Evolutionary conservation across 2,329 filamentous ascomycete species (phyloP), one percentile per base, ranked within the genome.

Genomic region (Onygenales sp.): DNA sequence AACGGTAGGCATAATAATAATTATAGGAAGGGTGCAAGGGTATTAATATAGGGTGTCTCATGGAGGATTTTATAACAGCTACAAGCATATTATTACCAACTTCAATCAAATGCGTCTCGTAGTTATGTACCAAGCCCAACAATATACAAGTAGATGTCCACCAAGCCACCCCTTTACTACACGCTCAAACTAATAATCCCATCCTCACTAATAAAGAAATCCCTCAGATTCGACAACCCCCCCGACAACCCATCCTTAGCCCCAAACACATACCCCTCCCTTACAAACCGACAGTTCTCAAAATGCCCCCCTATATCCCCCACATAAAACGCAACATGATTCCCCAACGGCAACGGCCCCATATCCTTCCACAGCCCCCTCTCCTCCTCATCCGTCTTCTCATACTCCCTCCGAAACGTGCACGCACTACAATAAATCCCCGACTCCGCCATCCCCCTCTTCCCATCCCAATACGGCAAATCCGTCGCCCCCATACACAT

Each of bases 381-480:
- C 14, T n/a, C 9, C 6, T 44, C 11, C 9, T 39, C 32, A 39
- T 39, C 8, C 10, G 13, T 4, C 31, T 43, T 31, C n/a, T 52
- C 34, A 36, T 21, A 39, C n/a, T 43, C 31, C 14, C 9, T 47
- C 34, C 32, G 36, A 39, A 45, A 33, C n/a, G 27, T n/a, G 21
- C 50, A 52, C 13, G 50, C 40, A 32, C 42, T 40, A 36, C 50
- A 52, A 40, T 52, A 52, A 4, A 52, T 43, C 2, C 42, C 50
- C 6, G 32, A 52, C 50, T 52, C 42, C 6, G 42, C 32, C 21
- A 33, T 52, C 34, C 39, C 14, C 42, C 9, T 40, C 11, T 39
- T 17, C 11, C 13, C 13, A 39, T 52, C 50, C 50, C 50, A 52
- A 37, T 42, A 52, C 17, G 50, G 50, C 17, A 46, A 37, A 37